These are phyloP conservation scores for Pisolithus orientalis DNA, from an alignment of 768 basidiomycete species.

Conservation along the genomic window DNA sequence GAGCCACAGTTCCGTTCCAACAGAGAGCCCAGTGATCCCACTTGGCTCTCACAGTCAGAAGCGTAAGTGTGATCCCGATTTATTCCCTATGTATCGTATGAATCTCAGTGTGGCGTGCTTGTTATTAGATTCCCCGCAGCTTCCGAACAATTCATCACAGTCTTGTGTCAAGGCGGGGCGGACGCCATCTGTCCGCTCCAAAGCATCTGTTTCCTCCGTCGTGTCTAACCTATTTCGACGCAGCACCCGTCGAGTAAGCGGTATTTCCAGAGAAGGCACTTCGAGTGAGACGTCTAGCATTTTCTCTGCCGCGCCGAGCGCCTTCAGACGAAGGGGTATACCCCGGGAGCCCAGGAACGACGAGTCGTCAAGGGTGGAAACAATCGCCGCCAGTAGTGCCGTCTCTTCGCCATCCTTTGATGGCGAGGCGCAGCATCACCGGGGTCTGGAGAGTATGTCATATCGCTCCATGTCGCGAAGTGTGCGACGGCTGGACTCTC, in stretches of 20 bases:
- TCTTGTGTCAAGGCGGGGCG: constrained; percentile 32
- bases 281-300: constrained; percentile 39
- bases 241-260: constrained; percentile 27
- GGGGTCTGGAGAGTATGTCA: constrained; percentile 16
- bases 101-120: constrained; percentile 6
- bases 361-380: constrained; percentile 22
- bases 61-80: constrained; percentile 1
- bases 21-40: constrained; percentile 59
- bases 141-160: constrained; percentile 13
- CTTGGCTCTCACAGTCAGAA: constrained; percentile 33
- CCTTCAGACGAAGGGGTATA: constrained; percentile 40
- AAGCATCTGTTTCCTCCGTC: constrained; percentile 44
- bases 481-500: constrained; percentile 40
- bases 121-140: constrained; percentile 13
- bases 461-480: constrained; percentile 41
- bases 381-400: constrained; percentile 34
- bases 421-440: constrained; percentile 17
- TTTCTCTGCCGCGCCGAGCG: constrained; percentile 22
- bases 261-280: constrained; percentile 35
- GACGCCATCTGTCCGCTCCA: constrained; percentile 49
- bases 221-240: constrained; percentile 49
- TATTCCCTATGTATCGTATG: neutral
- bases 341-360: constrained; percentile 35
- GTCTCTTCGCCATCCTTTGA: constrained; percentile 39
- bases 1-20: constrained; percentile 48